A percentile compares a stretch with the other conserved stretches of the same genome.
Evolutionary conservation across 805 yeast species (phyloP).

Genomic region (Barnettozyma sucrosica): DNA sequence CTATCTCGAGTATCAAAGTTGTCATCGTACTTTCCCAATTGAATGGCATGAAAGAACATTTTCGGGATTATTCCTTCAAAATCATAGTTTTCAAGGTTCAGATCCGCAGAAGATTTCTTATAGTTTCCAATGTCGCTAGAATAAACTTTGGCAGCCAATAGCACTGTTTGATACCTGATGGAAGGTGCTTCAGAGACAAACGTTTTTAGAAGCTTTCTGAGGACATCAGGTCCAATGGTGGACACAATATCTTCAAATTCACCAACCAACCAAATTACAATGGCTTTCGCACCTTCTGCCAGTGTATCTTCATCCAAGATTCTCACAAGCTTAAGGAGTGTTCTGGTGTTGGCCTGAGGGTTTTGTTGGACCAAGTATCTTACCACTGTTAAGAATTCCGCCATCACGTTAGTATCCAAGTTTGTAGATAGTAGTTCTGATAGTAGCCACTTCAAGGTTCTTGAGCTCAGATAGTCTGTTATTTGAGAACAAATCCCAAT

Average conservation of each 20-base stretch:
- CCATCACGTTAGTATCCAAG: slow-evolving; percentile 33
- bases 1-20: slow-evolving; percentile 78
- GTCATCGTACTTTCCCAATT: slow-evolving; percentile 66
- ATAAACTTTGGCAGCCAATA: slow-evolving; percentile 67
- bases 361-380: slow-evolving; percentile 65
- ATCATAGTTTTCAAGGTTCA: slow-evolving; percentile 26
- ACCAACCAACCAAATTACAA: slow-evolving; percentile 87
- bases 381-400: slow-evolving; percentile 67
- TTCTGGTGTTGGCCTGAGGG: slow-evolving; percentile 45
- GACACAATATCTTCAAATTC: slow-evolving; percentile 53
- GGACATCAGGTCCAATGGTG: slow-evolving; percentile 66
- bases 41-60: slow-evolving; percentile 56
- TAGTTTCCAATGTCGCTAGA: slow-evolving; percentile 46
- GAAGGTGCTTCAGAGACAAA: slow-evolving; percentile 50
- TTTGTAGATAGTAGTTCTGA: slow-evolving; percentile 34
- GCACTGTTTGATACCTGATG: slow-evolving; percentile 66
- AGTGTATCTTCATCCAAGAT: slow-evolving; percentile 26
- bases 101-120: slow-evolving; percentile 24
- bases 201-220: slow-evolving; percentile 48
- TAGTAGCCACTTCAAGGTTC: slow-evolving; percentile 61
- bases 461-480: slow-evolving; percentile 42
- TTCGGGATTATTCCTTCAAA: slow-evolving; percentile 35
- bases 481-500: slow-evolving; percentile 56
- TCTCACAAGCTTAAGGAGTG: slow-evolving; percentile 46
- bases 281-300: slow-evolving; percentile 58